phyloP scores from a whole-genome alignment of 2,329 filamentous ascomycete genomes.

The Conoideocrella luteorostrata region DNA sequence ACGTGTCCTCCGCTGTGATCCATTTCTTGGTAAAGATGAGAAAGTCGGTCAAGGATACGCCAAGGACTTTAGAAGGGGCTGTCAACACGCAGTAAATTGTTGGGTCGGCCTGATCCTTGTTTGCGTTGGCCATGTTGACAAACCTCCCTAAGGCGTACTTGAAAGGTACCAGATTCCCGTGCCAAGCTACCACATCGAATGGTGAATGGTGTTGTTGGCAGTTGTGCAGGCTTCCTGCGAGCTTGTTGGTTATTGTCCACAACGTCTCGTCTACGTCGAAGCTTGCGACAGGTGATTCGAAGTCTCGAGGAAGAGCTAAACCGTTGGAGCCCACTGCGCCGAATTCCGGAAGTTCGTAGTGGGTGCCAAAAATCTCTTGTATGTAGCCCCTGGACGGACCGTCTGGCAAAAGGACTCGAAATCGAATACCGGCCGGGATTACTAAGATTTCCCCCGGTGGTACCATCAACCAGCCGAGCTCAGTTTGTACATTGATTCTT shows the following conservation, averaged over 20 bases:
- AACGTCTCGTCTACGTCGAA: constrained; percentile 50
- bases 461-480: constrained; percentile 57
- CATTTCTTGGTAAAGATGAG: constrained; percentile 62
- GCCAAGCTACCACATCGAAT: constrained; percentile 68
- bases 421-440: constrained; percentile 58
- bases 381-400: constrained; percentile 60
- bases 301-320: constrained; percentile 60
- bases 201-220: constrained; percentile 59
- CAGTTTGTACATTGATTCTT: constrained; percentile 60
- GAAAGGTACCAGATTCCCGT: constrained; percentile 59
- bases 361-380: constrained; percentile 58
- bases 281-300: constrained; percentile 53
- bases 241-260: constrained; percentile 56
- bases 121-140: constrained; percentile 52
- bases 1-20: constrained; percentile 56
- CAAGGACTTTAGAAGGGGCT: constrained; percentile 45
- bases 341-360: constrained; percentile 60
- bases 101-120: constrained; percentile 60
- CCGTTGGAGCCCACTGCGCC: constrained; percentile 61
- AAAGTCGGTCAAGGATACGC: constrained; percentile 55
- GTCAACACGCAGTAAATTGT: constrained; percentile 61
- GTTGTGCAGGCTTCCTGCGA: constrained; percentile 53
- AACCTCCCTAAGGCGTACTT: constrained; percentile 52
- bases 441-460: constrained; percentile 63
- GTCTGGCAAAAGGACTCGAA: constrained; percentile 27